These are phyloP conservation scores for Metarhizium guizhouense DNA, from an alignment of 2,329 filamentous ascomycete genomes.

Conservation along the genomic window DNA sequence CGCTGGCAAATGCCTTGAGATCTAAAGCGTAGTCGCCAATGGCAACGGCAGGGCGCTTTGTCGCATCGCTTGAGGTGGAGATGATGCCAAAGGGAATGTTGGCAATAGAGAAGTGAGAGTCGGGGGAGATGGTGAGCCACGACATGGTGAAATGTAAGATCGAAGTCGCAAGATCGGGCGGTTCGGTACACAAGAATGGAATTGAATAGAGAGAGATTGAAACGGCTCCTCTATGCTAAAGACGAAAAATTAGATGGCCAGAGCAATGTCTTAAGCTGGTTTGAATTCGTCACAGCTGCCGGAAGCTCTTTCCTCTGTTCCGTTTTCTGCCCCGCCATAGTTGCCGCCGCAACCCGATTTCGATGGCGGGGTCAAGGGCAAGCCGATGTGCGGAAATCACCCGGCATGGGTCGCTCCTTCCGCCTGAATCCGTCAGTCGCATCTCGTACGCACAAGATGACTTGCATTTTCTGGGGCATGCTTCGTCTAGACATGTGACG, in stretches of 20 bases:
- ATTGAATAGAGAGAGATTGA: neutral
- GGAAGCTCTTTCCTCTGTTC: constrained; percentile 2
- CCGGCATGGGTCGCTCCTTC: neutral
- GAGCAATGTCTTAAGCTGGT: neutral
- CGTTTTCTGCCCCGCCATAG: neutral
- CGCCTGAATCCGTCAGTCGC: neutral
- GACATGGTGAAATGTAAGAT: constrained; percentile 7
- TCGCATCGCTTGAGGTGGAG: constrained; percentile 46
- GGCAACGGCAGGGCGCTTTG: constrained; percentile 57
- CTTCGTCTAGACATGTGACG: neutral
- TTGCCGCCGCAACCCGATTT: constrained; percentile 2
- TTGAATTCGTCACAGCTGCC: neutral
- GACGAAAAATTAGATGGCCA: neutral
- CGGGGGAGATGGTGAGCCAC: constrained; percentile 17
- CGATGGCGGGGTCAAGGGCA: neutral
- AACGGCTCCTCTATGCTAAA: neutral
- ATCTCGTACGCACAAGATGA: neutral
- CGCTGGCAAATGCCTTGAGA: constrained; percentile 49
- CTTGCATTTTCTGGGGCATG: too few species aligned
- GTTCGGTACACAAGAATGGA: neutral
- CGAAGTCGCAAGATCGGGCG: neutral
- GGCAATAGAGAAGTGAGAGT: constrained; percentile 55
- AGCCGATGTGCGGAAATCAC: neutral
- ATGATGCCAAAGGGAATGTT: constrained; percentile 84
- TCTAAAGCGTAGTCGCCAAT: constrained; percentile 68